Conservation (phyloP, 2,329 filamentous ascomycete genomes). For the Xylariomycetidae sp. region DNA sequence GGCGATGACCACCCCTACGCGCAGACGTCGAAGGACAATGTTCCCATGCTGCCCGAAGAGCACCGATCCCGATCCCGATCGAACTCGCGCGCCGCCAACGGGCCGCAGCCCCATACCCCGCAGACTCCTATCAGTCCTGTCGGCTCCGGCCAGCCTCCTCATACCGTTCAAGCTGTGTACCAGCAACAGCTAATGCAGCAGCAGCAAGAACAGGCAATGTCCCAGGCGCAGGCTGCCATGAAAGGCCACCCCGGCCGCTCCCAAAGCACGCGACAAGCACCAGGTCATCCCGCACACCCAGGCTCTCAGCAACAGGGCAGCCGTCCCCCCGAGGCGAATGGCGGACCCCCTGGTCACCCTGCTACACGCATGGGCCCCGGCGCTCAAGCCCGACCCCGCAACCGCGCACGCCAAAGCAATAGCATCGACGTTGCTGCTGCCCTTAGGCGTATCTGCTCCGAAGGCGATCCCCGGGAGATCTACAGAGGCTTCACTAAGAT, state of each 20-base stretch:
- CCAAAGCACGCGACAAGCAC: conserved; percentile 63
- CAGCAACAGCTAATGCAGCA: conserved; percentile 66
- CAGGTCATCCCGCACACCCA: conserved; percentile 43
- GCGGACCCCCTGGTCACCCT: conserved; percentile 19
- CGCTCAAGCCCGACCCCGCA: conserved; percentile 60
- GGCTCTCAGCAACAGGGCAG: conserved; percentile 42
- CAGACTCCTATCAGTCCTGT: conserved; percentile 37
- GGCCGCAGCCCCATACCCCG: conserved; percentile 37
- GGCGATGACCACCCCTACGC: conserved; percentile 48
- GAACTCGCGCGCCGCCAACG: conserved; percentile 47
- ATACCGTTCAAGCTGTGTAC: conserved; percentile 42
- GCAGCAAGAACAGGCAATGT: conserved; percentile 81
- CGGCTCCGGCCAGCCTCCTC: conserved; percentile 32
- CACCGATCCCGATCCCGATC: conserved; percentile 65
- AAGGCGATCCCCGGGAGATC: conserved; percentile 80
- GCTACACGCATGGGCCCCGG: conserved; percentile 32
- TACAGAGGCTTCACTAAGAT: conserved; percentile 91
- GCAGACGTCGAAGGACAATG: conserved; percentile 44
- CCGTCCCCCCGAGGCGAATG: conserved; percentile 25
- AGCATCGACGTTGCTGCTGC: conserved; percentile 76
- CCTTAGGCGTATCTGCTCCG: conserved; percentile 82
- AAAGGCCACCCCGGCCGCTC: conserved; percentile 64
- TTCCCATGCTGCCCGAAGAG: conserved; percentile 59
- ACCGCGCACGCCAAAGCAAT: conserved; percentile 72
- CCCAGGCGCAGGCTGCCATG: conserved; percentile 72